phyloP scores from a whole-genome alignment of 1,284 basidiomycete genomes.

The Ustilago tritici region DNA sequence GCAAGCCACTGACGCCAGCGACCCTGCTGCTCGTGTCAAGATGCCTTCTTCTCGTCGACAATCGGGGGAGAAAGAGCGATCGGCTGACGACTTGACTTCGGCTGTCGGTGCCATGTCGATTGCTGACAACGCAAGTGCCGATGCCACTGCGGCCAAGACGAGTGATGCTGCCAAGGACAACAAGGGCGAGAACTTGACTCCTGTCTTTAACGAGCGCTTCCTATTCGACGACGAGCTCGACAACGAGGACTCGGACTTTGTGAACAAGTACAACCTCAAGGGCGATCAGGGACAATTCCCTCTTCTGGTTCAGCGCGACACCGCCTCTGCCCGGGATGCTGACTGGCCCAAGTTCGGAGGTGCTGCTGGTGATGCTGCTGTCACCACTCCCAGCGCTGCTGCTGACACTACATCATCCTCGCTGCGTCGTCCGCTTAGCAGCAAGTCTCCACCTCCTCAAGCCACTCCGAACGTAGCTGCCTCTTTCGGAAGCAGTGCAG shows the following conservation, averaged over 20 bases:
- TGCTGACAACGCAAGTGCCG: constrained; percentile 11
- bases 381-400: not conserved
- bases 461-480: constrained; percentile 43
- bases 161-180: constrained; percentile 3
- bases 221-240: constrained; percentile 68
- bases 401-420: constrained; percentile 23
- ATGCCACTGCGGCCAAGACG: not conserved
- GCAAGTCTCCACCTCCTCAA: constrained; percentile 72
- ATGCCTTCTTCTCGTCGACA: constrained; percentile 51
- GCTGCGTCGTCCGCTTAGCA: constrained; percentile 25
- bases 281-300: constrained; percentile 75
- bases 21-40: constrained; percentile 16
- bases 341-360: constrained; percentile 92
- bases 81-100: constrained; percentile 30
- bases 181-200: constrained; percentile 50
- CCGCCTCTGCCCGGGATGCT: constrained; percentile 77
- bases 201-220: constrained; percentile 66
- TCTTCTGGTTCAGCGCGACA: constrained; percentile 70
- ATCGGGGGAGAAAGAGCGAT: constrained; percentile 17
- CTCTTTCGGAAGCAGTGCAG: constrained; percentile 41
- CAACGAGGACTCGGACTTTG: constrained; percentile 67
- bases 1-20: constrained; percentile 1
- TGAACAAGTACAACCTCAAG: constrained; percentile 68
- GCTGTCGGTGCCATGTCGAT: constrained; percentile 41
- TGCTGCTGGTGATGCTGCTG: constrained; percentile 58